Conservation (phyloP, 495 filamentous ascomycete genomes). For the Darksidea phi region DNA sequence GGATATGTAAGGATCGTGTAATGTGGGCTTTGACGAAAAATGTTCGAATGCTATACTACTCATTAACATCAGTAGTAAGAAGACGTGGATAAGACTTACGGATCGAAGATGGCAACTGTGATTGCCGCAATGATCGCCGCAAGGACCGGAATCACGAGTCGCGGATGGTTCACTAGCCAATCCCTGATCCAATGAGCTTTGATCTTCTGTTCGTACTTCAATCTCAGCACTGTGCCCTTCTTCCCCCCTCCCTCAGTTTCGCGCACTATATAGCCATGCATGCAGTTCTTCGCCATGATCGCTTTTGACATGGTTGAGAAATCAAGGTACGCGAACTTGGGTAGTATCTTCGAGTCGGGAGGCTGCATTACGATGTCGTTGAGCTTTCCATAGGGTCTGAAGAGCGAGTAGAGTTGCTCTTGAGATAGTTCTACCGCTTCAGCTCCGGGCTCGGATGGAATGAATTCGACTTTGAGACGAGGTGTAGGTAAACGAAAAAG, state of each 20-base stretch:
- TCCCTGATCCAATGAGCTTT: constrained; percentile 77
- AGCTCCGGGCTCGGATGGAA: constrained; percentile 62
- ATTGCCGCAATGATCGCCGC: constrained; percentile 78
- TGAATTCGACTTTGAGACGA: constrained; percentile 78
- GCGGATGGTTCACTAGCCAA: constrained; percentile 85
- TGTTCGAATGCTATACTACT: constrained; percentile 54
- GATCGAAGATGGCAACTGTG: constrained; percentile 90
- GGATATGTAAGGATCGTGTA: constrained; percentile 69
- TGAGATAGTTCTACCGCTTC: constrained; percentile 75
- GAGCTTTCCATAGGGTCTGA: constrained; percentile 86
- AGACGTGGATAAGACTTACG: constrained; percentile 42
- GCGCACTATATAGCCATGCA: constrained; percentile 76
- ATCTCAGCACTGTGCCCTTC: constrained; percentile 66
- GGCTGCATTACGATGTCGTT: constrained; percentile 75
- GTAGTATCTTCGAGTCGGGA: constrained; percentile 76
- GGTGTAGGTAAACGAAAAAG: constrained; percentile 76
- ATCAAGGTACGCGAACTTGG: constrained; percentile 75
- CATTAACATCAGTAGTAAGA: constrained; percentile 43
- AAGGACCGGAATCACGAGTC: constrained; percentile 78
- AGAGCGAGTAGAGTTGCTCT: constrained; percentile 82
- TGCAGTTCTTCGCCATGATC: constrained; percentile 86
- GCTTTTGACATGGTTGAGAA: constrained; percentile 68
- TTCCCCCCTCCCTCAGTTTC: constrained; percentile 65
- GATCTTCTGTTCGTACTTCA: constrained; percentile 76
- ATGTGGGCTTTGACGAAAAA: constrained; percentile 89